phyloP scores from a whole-genome alignment of 345 rosid species.

The Camelina hispida region DNA sequence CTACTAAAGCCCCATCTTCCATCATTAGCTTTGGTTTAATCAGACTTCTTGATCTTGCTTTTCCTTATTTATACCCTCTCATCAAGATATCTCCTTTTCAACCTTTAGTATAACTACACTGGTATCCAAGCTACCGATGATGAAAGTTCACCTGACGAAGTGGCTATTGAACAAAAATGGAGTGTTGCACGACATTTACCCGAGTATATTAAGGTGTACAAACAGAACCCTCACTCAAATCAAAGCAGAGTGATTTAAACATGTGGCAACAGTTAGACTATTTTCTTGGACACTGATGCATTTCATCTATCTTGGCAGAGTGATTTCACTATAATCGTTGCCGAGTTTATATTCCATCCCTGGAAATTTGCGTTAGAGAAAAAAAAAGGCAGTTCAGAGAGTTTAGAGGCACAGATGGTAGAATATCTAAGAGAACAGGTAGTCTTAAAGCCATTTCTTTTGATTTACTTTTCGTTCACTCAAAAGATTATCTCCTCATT shows the following conservation, averaged over 20 bases:
- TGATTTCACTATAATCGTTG: slow-evolving; percentile 76
- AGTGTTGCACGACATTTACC: slow-evolving; percentile 77
- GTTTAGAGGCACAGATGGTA: slow-evolving; percentile 63
- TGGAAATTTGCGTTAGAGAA: slow-evolving; percentile 76
- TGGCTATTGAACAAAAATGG: slow-evolving; percentile 90
- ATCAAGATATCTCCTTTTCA: slow-evolving; percentile 6
- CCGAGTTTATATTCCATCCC: slow-evolving; percentile 86
- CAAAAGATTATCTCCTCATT: slow-evolving; percentile 14
- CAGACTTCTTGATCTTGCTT: slow-evolving; percentile 20
- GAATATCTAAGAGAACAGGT: slow-evolving; percentile 82
- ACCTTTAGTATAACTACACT: slow-evolving; percentile 74
- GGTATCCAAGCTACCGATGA: slow-evolving; percentile 74
- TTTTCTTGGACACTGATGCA: slow-evolving; percentile 32
- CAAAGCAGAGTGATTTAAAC: slow-evolving; percentile 5
- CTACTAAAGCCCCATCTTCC: background rate
- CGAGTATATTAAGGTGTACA: slow-evolving; percentile 73
- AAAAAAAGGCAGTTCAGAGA: slow-evolving; percentile 60
- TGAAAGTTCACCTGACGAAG: slow-evolving; percentile 60
- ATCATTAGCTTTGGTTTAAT: slow-evolving; percentile 5
- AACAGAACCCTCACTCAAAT: slow-evolving; percentile 26
- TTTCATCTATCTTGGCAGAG: slow-evolving; percentile 60
- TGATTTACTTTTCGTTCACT: slow-evolving; percentile 20
- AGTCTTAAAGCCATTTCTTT: slow-evolving; percentile 15
- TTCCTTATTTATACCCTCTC: slow-evolving; percentile 13
- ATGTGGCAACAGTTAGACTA: slow-evolving; percentile 24